These are phyloP conservation scores for Grosmannia serpens DNA, from an alignment of 2,329 filamentous ascomycete species.

Conservation along the genomic window DNA sequence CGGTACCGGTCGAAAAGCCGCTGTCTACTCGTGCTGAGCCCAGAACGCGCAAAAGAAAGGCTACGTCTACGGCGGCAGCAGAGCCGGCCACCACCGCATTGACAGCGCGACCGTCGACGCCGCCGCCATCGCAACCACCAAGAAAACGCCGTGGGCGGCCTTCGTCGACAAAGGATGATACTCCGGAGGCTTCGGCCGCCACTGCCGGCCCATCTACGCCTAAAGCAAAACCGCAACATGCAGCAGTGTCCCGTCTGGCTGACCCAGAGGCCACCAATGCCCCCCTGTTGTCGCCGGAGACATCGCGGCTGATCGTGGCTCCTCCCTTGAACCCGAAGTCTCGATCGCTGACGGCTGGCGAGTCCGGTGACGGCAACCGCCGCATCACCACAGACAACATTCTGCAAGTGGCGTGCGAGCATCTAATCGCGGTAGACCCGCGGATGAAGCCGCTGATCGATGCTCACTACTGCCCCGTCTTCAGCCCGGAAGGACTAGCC, in stretches of 20 bases:
- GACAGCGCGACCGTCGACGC: conserved; percentile 4
- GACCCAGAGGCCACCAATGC: conserved; percentile 57
- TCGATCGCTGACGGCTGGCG: conserved; percentile 19
- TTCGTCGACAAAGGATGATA: neutral
- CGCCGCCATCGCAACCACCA: conserved; percentile 13
- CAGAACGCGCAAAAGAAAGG: conserved; percentile 19
- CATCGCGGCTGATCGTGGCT: conserved; percentile 43
- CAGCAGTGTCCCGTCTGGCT: conserved; percentile 42
- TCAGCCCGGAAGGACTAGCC: conserved; percentile 69
- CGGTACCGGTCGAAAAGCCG: conserved; percentile 5
- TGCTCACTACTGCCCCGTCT: conserved; percentile 64
- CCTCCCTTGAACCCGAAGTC: conserved; percentile 28
- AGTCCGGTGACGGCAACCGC: conserved; percentile 25
- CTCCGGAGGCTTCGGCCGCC: conserved; percentile 22
- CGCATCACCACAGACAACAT: conserved; percentile 56
- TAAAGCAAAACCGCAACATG: conserved; percentile 24
- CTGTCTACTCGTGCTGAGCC: neutral
- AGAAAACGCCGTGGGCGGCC: neutral
- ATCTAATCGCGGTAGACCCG: conserved; percentile 62
- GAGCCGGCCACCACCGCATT: neutral
- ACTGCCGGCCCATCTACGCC: conserved; percentile 22
- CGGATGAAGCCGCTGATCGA: conserved; percentile 62
- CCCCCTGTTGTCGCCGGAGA: conserved; percentile 58
- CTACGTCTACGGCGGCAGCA: neutral
- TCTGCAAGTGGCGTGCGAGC: conserved; percentile 61